These are phyloP conservation scores for Extremus antarcticus DNA, from an alignment of 495 filamentous ascomycete species.

Conservation along the genomic window DNA sequence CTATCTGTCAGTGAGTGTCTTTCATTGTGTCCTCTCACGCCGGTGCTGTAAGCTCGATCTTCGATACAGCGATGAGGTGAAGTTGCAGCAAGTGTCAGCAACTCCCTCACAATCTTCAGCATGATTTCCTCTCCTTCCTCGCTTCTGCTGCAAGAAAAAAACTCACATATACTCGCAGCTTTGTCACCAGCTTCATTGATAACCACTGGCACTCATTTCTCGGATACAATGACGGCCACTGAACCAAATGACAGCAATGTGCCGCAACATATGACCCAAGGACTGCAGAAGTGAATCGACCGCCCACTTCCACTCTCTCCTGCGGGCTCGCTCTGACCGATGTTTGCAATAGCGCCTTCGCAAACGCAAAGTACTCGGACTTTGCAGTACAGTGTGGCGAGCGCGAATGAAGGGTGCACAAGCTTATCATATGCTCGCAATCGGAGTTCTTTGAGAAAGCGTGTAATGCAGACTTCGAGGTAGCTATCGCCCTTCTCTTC, in stretches of 20 bases:
- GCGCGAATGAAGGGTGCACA: slow-evolving; percentile 32
- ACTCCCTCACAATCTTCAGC: background rate
- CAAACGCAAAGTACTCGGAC: slow-evolving; percentile 26
- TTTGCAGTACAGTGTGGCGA: slow-evolving; percentile 29
- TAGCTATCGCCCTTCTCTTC: no score
- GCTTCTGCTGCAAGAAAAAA: background rate
- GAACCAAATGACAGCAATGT: background rate
- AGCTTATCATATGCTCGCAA: slow-evolving; percentile 30
- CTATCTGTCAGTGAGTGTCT: background rate
- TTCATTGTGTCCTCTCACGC: background rate
- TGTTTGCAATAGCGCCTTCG: slow-evolving; percentile 1
- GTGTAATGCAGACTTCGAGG: slow-evolving; percentile 29
- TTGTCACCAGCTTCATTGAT: background rate
- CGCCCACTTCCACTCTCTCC: background rate
- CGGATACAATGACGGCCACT: background rate
- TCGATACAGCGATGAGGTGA: background rate
- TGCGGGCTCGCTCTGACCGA: background rate
- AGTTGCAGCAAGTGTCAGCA: background rate
- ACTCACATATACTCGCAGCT: background rate
- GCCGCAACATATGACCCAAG: background rate
- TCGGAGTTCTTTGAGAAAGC: slow-evolving; percentile 32
- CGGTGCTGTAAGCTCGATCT: background rate
- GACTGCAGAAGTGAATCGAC: background rate
- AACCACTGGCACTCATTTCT: background rate
- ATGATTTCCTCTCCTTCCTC: background rate